These are phyloP conservation scores for Cyberlindnera mrakii DNA, from an alignment of 805 yeast species.

Conservation along the genomic window DNA sequence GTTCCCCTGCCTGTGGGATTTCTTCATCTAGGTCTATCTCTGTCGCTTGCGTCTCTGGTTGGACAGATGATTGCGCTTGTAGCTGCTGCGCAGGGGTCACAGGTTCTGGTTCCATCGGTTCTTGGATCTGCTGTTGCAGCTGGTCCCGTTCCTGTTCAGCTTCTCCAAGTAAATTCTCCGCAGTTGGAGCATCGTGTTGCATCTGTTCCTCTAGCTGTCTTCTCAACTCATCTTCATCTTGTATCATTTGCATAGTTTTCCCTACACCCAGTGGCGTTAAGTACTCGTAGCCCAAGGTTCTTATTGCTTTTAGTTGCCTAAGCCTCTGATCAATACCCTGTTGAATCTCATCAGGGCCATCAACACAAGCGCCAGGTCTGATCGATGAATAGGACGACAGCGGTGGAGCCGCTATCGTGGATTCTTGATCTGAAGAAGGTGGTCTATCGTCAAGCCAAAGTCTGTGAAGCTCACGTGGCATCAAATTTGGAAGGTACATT, in stretches of 20 bases:
- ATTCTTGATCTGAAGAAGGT: constrained; percentile 3
- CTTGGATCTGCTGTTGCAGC: neutral
- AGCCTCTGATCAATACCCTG: constrained; percentile 10
- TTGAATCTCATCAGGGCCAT: constrained; percentile 5
- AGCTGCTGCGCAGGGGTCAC: neutral
- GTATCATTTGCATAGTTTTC: constrained; percentile 42
- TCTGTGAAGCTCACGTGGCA: constrained; percentile 39
- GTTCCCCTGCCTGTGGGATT: constrained; percentile 12
- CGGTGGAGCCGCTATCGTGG: constrained; percentile 40
- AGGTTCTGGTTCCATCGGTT: neutral
- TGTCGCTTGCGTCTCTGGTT: constrained; percentile 1
- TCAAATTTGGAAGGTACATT: constrained; percentile 45
- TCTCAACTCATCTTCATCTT: constrained; percentile 25
- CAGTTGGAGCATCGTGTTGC: constrained; percentile 19
- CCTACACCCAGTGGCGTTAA: constrained; percentile 55
- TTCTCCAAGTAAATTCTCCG: constrained; percentile 27
- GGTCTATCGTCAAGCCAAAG: constrained; percentile 31
- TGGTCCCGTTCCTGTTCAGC: constrained; percentile 12
- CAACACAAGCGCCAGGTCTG: constrained; percentile 27
- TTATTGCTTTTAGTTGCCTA: constrained; percentile 26
- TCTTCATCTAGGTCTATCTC: constrained; percentile 10
- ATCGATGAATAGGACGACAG: constrained; percentile 49
- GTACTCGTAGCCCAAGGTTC: constrained; percentile 40
- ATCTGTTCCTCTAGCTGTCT: constrained; percentile 24
- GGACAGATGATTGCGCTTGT: constrained; percentile 3